Base-by-base conservation (phyloP, 2,329 filamentous ascomycete genomes). In the Alternaria hordeiaustralica region DNA sequence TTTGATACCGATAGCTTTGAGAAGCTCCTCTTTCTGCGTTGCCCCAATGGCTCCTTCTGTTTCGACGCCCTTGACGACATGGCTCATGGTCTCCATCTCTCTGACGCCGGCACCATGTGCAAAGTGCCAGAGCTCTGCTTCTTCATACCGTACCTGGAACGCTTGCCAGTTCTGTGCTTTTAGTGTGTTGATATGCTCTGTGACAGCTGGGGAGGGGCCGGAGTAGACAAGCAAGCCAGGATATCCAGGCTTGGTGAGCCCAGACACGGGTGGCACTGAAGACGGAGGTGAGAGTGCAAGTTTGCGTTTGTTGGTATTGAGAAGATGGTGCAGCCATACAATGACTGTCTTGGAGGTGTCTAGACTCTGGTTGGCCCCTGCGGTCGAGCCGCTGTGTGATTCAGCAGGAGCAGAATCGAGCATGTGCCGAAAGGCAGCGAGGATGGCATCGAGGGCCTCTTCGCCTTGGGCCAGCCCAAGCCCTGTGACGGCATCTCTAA, bases 211-310 rank as follows among this genome's bases (percentile, higher is more conserved):
- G 0, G 69, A 64, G 4, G 80, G 78, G 1, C 82, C 82, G 4
- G 79, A 79, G 63, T 82, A 84, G 30, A 84, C 62, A 63, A 84
- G 72, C 5, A 84, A 72, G 13, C 82, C 82, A 21, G 82, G 82
- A 60, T 84, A 83, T 9, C 82, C 82, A 2, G 82, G 82, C 60
- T 84, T 84, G 0, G 82, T 82, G 36, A 84, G 70, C 13, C 82
- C 82, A 3, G 77, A 76, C n/a, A 84, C 68, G 0, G 66, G 41
- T 5, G 67, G 67, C 8, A 26, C 43, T 20, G 55, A 46, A 2
- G 75, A 6, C 0, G 82, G 79, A 10, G 69, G 64, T 1, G 75
- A 76, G 11, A 84, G 73, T 7, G 80, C 79, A 44, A 80, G 78
- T 65, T 84, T 84, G 47, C 82, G 80, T 70, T 84, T 84, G 62